Evolutionary conservation across 106 monocot genomes (phyloP).

Genomic region (Posidonia australis): DNA sequence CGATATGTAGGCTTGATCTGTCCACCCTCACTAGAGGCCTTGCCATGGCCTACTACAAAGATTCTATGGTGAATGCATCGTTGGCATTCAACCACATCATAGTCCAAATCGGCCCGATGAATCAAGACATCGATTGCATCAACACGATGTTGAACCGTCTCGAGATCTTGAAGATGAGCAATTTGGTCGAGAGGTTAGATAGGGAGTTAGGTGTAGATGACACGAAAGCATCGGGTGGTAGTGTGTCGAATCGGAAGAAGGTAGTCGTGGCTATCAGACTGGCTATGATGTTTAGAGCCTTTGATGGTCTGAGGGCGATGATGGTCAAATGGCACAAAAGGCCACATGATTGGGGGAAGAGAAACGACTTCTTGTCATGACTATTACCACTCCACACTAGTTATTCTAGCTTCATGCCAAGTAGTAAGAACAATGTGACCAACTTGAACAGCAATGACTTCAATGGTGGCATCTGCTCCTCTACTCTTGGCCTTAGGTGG

Average conservation of each 20-base stretch:
- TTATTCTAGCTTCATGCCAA: slow-evolving; percentile 21
- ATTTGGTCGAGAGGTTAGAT: slow-evolving; percentile 32
- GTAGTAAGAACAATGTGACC: slow-evolving; percentile 4
- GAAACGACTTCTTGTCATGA: slow-evolving; percentile 36
- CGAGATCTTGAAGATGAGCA: slow-evolving; percentile 39
- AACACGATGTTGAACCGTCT: slow-evolving; percentile 30
- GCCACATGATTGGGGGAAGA: slow-evolving; percentile 35
- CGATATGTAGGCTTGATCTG: slow-evolving; percentile 26
- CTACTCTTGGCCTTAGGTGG: slow-evolving; percentile 21
- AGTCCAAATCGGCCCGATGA: slow-evolving; percentile 28
- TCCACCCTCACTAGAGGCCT: slow-evolving; percentile 14
- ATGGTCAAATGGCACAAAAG: slow-evolving; percentile 36
- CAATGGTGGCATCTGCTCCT: slow-evolving; percentile 16
- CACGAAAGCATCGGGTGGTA: neutral
- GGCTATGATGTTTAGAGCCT: slow-evolving; percentile 36
- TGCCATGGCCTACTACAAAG: slow-evolving; percentile 26
- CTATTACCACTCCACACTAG: slow-evolving; percentile 25
- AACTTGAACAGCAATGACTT: slow-evolving; percentile 19
- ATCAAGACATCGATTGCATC: slow-evolving; percentile 10
- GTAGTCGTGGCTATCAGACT: slow-evolving; percentile 18
- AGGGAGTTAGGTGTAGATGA: slow-evolving; percentile 39
- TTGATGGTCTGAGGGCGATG: slow-evolving; percentile 31
- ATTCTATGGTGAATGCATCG: slow-evolving; percentile 22
- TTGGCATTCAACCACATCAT: slow-evolving; percentile 10
- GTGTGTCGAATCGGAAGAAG: slow-evolving; percentile 1